A percentile compares a stretch with the other conserved stretches of the same genome.
Conservation (phyloP, 345 rosid species). For the Gossypium anomalum region DNA sequence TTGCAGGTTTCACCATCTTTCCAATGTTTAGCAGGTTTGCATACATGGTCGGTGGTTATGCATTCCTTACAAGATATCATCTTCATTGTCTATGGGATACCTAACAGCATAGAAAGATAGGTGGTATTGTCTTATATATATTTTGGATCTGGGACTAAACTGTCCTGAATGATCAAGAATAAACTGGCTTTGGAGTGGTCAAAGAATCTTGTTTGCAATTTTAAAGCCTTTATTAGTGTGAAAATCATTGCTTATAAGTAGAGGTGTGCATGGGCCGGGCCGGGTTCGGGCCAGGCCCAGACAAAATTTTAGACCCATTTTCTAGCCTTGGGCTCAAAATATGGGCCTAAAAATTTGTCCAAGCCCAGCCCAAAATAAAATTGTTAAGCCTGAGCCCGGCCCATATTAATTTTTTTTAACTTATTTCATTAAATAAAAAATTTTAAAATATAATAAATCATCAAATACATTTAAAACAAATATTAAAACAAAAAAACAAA, state of each 20-base stretch:
- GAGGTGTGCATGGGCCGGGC: too few species aligned
- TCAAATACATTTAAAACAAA: too few species aligned
- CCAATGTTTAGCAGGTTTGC: conserved; percentile 12
- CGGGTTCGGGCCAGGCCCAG: too few species aligned
- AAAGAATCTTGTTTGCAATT: background rate
- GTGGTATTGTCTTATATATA: background rate
- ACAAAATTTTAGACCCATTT: too few species aligned
- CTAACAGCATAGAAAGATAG: background rate
- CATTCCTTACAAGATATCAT: background rate
- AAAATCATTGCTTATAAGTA: background rate
- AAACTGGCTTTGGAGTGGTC: background rate
- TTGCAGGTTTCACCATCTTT: conserved; percentile 15
- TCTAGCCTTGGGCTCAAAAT: too few species aligned
- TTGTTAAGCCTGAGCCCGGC: too few species aligned
- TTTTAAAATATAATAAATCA: too few species aligned
- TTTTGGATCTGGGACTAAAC: background rate
- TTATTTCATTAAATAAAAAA: too few species aligned
- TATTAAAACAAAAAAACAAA: too few species aligned
- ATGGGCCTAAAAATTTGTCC: too few species aligned
- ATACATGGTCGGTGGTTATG: background rate
- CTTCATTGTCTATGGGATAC: background rate
- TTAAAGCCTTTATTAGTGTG: background rate
- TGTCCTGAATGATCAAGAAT: background rate
- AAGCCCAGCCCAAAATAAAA: too few species aligned
- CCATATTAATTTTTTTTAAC: too few species aligned